Evolutionary conservation across 441 rosid genomes (phyloP).

Genomic region (Iberis amara): DNA sequence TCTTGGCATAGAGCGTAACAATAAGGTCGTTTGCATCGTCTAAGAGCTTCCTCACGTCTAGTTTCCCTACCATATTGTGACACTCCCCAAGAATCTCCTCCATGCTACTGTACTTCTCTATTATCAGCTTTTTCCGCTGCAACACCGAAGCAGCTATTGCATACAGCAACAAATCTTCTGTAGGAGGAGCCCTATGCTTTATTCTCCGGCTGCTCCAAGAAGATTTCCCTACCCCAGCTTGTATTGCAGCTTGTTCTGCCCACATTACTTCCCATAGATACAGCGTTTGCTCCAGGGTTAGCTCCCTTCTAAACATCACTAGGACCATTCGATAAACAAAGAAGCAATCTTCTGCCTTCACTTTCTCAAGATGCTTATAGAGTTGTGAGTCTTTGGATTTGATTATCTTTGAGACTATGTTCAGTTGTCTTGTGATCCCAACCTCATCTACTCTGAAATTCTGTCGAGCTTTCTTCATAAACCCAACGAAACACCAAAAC

Average conservation of each 20-base stretch:
- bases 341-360: conserved; percentile 85
- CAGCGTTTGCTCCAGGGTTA: conserved; percentile 66
- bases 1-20: conserved; percentile 62
- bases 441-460: conserved; percentile 83
- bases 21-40: conserved; percentile 79
- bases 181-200: conserved; percentile 69
- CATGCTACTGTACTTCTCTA: conserved; percentile 72
- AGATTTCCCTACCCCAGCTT: conserved; percentile 64
- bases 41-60: conserved; percentile 85
- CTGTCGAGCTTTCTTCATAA: conserved; percentile 87
- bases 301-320: conserved; percentile 72
- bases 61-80: conserved; percentile 78
- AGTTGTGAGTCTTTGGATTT: conserved; percentile 71
- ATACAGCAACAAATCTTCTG: conserved; percentile 68
- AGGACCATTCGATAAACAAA: conserved; percentile 91
- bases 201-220: conserved; percentile 59
- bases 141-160: conserved; percentile 78
- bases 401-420: conserved; percentile 69
- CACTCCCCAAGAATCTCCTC: conserved; percentile 83
- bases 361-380: conserved; percentile 70
- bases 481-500: conserved; percentile 86
- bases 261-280: conserved; percentile 88
- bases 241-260: conserved; percentile 85
- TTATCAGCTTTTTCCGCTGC: conserved; percentile 73
- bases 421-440: conserved; percentile 77